Evolutionary conservation across 257 asterid genomes (phyloP).

Genomic region (Lantana camara): DNA sequence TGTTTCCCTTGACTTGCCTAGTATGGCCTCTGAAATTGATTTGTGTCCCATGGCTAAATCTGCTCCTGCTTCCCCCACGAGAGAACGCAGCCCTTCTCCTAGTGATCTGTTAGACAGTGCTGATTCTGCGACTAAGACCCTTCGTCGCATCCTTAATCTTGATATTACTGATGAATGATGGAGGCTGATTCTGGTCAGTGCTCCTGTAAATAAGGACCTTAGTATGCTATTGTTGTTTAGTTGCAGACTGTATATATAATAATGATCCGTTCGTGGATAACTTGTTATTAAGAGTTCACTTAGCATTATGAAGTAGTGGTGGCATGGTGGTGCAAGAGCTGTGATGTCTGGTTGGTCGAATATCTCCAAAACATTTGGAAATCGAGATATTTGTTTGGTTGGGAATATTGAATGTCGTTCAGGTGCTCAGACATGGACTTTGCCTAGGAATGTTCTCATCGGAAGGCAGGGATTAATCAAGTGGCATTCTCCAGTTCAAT

Average conservation of each 20-base stretch:
- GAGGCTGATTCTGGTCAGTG: conserved; percentile 34
- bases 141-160: conserved; percentile 97
- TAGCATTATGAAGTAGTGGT: conserved; percentile 29
- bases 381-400: conserved; percentile 25
- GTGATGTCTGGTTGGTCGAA: conserved; percentile 41
- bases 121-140: conserved; percentile 85
- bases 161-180: conserved; percentile 60
- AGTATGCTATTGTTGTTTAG: conserved; percentile 33
- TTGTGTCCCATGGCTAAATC: conserved; percentile 59
- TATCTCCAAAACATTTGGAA: conserved; percentile 36
- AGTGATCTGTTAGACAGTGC: conserved; percentile 42
- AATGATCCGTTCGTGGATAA: conserved; percentile 39
- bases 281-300: conserved; percentile 21
- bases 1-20: conserved; percentile 70
- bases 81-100: conserved; percentile 54
- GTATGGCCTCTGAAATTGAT: conserved; percentile 48
- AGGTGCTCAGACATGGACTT: conserved; percentile 27
- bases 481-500: conserved; percentile 17
- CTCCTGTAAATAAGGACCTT: conserved; percentile 49
- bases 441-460: conserved; percentile 23
- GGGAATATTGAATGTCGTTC: conserved; percentile 16
- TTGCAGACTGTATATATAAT: conserved; percentile 48
- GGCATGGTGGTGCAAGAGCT: conserved; percentile 39
- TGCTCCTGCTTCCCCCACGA: conserved; percentile 83
- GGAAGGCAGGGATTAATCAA: conserved; percentile 28